Evolutionary conservation across 768 basidiomycete species (phyloP), one percentile per base, ranked within the genome.

Genomic region (Panellus pusillus): DNA sequence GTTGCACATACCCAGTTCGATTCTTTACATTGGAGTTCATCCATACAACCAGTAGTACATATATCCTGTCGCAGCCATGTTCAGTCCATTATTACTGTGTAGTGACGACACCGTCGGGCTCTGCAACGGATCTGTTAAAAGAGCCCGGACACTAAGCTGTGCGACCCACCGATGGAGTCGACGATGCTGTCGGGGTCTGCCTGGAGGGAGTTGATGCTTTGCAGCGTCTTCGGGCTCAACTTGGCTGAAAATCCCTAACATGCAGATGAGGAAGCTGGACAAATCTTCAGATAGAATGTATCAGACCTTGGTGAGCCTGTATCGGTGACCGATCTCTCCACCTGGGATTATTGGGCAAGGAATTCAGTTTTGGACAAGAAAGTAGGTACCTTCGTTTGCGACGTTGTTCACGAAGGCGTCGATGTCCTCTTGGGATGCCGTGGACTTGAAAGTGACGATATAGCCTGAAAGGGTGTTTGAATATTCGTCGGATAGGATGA

Each of bases 361-460:
- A n/a, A 24, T 12, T 36, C 39, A 1, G 18, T 15, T 32, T 38
- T 27, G 37, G n/a, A 29, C 29, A 11, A 6, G 44, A 42, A 24
- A 18, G 15, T 47, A 35, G 14, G 32, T 54, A 76, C 80, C 79
- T 47, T 74, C 71, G 6, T 44, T 54, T 18, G 62, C 58, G 11
- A 83, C 72, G 1, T 72, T 65, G 0, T 68, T 54, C 7, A 65
- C 72, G 53, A 73, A 81, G 43, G 74, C 58, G 31, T 76, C 60
- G 31, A 84, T 71, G 47, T 74, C 64, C 9, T 72, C 74, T 35
- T 68, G 45, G 24, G 74, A 64, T 37, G 72, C 79, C 24, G 51
- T 41, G 2, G 76, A 65, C 65, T 82, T 83, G 71, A 85, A 84
- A 7, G 80, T 72, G 38, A 85, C 75, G 49, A 83, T 82, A 61